Conservation (phyloP, 371 early-diverging fungal species). For the Mucor piriformis region DNA sequence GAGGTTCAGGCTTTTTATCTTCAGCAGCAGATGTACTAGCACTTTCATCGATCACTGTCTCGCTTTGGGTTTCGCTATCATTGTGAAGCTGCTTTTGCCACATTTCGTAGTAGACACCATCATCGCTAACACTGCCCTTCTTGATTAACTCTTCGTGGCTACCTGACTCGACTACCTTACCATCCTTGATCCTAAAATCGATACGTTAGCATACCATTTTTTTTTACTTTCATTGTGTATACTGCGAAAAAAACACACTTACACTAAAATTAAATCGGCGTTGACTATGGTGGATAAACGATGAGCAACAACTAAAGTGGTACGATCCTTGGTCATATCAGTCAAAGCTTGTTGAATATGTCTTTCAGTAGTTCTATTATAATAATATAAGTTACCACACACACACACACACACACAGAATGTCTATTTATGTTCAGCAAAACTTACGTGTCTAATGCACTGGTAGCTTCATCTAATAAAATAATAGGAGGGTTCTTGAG, state of each 20-base stretch:
- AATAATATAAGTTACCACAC: not conserved
- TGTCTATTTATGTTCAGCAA: not conserved
- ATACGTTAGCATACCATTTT: too few relatives aligned
- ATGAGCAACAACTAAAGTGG: constrained; percentile 94
- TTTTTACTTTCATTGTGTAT: too few relatives aligned
- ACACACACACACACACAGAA: too few relatives aligned
- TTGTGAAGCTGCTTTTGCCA: constrained; percentile 83
- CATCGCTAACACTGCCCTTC: constrained; percentile 14
- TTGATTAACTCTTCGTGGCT: constrained; percentile 76
- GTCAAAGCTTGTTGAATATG: constrained; percentile 68
- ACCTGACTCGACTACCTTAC: constrained; percentile 81
- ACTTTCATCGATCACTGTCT: not conserved
- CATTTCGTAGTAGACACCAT: constrained; percentile 74
- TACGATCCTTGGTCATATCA: constrained; percentile 72
- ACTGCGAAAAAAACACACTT: too few relatives aligned
- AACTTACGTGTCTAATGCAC: constrained; percentile 60
- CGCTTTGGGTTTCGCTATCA: constrained; percentile 28
- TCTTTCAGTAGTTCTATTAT: constrained; percentile 71
- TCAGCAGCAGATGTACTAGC: constrained; percentile 1
- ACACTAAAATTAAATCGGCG: constrained; percentile 72
- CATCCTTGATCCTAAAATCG: constrained; percentile 58
- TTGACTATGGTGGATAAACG: constrained; percentile 77
- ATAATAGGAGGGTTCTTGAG: constrained; percentile 47
- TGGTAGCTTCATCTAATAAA: constrained; percentile 57
- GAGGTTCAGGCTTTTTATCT: not conserved